Base-by-base conservation (phyloP, 345 rosid genomes). In the Rhizophora apiculata region DNA sequence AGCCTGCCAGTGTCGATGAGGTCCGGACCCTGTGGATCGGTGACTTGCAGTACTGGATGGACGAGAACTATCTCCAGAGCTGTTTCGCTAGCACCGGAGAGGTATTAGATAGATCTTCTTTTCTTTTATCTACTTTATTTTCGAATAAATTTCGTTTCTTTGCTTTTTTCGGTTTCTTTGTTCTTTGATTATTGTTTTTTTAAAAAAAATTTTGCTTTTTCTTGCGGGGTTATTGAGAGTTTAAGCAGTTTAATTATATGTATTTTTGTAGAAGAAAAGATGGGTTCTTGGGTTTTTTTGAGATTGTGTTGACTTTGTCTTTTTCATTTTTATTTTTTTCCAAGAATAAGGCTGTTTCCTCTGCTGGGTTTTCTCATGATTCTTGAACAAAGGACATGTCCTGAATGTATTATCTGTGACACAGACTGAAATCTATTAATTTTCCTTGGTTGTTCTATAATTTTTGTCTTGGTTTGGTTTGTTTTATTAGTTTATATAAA, bases 1-100 rank as follows among this genome's bases (percentile, higher is more conserved):
- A 75, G 55, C 81, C 90, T 13, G 80, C 59, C 53, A 76, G 72
- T 43, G 73, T 82, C 15, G 96, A 91, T 8, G 98, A 93, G 85
- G 83, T 88, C 76, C 90, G 96, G 67, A 93, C 98, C 53, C 88
- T 93, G 58, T 93, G 98, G 98, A 90, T 93, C 83, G 98, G 98
- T 1, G 96, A 93, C 69, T 85, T 93, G 76, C 93, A 88, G 88
- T 87, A 87, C 80, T 93, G 96, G 96, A 90, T 93, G 98, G 96
- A 93, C 69, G 98, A 93, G 81, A 75, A 8, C 68, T 93, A 86
- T 77, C 68, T 93, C 51, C 58, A 43, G 43, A 55, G 65, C 66
- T 87, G 92, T 65, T 90, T 93, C 65, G 80, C 90, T 61, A 84
- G 81, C 39, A 85, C 85, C 20, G 91, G 91, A 61, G 96, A 90